phyloP scores from a whole-genome alignment of 2,329 filamentous ascomycete species.

The Hypomyces perniciosus region DNA sequence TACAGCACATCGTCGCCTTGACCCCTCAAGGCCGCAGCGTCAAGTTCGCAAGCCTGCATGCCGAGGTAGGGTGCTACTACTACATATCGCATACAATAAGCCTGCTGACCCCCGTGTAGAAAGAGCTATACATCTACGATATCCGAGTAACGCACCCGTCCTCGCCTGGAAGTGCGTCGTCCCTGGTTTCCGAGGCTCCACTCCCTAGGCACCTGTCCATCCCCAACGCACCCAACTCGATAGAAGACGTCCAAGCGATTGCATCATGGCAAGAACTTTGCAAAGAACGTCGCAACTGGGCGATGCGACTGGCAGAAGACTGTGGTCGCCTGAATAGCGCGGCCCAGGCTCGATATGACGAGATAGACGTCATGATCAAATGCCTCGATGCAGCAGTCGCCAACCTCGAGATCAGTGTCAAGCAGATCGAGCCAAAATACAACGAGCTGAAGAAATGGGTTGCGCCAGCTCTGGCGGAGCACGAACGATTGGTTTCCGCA shows the following conservation, averaged over 20 bases:
- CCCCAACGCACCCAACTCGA: slow-evolving; percentile 71
- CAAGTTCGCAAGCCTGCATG: slow-evolving; percentile 71
- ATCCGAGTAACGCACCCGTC: slow-evolving; percentile 62
- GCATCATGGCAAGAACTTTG: slow-evolving; percentile 86
- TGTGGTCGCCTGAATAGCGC: slow-evolving; percentile 59
- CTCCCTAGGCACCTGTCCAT: slow-evolving; percentile 50
- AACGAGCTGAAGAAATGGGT: slow-evolving; percentile 66
- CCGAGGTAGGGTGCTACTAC: slow-evolving; percentile 56
- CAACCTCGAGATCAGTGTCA: slow-evolving; percentile 73
- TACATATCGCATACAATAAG: background rate
- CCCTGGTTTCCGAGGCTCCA: slow-evolving; percentile 43
- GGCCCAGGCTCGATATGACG: slow-evolving; percentile 60
- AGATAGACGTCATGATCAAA: slow-evolving; percentile 70
- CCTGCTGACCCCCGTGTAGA: slow-evolving; percentile 41
- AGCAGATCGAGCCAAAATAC: slow-evolving; percentile 65
- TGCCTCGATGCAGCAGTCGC: slow-evolving; percentile 79
- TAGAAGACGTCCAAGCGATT: slow-evolving; percentile 72
- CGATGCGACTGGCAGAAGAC: slow-evolving; percentile 60
- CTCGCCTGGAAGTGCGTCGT: slow-evolving; percentile 38
- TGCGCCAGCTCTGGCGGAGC: slow-evolving; percentile 60
- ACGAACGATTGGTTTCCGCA: slow-evolving; percentile 54
- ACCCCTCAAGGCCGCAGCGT: slow-evolving; percentile 79
- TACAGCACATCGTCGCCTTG: slow-evolving; percentile 78
- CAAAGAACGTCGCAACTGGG: slow-evolving; percentile 75
- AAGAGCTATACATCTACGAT: slow-evolving; percentile 89